These are phyloP conservation scores for Rutstroemia sp. DNA, from an alignment of 2,329 filamentous ascomycete genomes.

Conservation along the genomic window DNA sequence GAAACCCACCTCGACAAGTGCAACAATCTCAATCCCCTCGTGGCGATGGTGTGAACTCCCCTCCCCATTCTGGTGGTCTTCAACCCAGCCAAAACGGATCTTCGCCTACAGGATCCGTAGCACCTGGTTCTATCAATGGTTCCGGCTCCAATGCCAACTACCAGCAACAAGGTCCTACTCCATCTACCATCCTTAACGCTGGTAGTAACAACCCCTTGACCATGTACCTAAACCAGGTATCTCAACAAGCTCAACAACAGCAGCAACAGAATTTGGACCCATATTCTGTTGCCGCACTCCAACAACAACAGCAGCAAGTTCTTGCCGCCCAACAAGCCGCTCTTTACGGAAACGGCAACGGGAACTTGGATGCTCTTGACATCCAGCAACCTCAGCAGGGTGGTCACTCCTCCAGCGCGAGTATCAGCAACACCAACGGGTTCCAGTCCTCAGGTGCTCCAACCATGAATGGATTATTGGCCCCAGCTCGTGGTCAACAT, in stretches of 20 bases:
- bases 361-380: conserved; percentile 50
- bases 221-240: conserved; percentile 83
- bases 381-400: conserved; percentile 53
- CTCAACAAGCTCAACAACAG: conserved; percentile 66
- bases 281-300: conserved; percentile 33
- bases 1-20: conserved; percentile 88
- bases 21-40: conserved; percentile 57
- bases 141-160: conserved; percentile 23
- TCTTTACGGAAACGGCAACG: conserved; percentile 58
- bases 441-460: conserved; percentile 45
- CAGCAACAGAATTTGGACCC: conserved; percentile 37
- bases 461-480: conserved; percentile 69
- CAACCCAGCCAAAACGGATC: conserved; percentile 28
- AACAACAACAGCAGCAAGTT: conserved; percentile 63
- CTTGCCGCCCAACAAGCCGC: conserved; percentile 71
- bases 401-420: conserved; percentile 54
- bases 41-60: conserved; percentile 51
- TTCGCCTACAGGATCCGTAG: conserved; percentile 32
- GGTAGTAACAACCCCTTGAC: conserved; percentile 81
- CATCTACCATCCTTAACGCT: conserved; percentile 70
- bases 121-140: conserved; percentile 41
- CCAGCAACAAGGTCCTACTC: conserved; percentile 46
- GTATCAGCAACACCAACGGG: conserved; percentile 51
- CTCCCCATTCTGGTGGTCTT: conserved; percentile 33
- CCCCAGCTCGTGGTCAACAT: conserved; percentile 60